These are phyloP conservation scores for Orbilia quercus DNA, from an alignment of 2,329 filamentous ascomycete species.

Conservation along the genomic window DNA sequence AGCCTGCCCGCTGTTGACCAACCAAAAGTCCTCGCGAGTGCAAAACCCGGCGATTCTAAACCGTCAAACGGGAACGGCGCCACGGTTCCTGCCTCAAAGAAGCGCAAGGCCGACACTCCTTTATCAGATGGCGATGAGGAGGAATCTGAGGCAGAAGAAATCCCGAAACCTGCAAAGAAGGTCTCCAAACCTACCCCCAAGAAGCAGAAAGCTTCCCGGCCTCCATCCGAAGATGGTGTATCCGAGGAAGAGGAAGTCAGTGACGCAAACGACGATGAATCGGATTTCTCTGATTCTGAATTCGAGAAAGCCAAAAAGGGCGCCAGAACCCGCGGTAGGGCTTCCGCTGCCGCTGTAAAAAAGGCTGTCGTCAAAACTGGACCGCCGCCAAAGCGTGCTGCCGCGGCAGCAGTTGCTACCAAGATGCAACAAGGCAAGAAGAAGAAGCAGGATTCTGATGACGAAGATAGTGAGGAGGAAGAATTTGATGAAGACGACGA, in stretches of 20 bases:
- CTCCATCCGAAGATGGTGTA: slow-evolving; percentile 37
- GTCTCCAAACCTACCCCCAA: slow-evolving; percentile 41
- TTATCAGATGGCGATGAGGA: slow-evolving; percentile 58
- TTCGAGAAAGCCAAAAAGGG: slow-evolving; percentile 30
- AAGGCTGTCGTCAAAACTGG: slow-evolving; percentile 39
- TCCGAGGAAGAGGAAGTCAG: slow-evolving; percentile 29
- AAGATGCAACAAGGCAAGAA: slow-evolving; percentile 32
- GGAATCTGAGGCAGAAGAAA: slow-evolving; percentile 35
- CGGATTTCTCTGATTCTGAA: slow-evolving; percentile 42
- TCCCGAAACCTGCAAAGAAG: slow-evolving; percentile 32
- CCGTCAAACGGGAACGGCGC: slow-evolving; percentile 29
- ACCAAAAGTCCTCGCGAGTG: slow-evolving; percentile 7
- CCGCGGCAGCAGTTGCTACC: slow-evolving; percentile 24
- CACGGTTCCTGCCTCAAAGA: slow-evolving; percentile 26
- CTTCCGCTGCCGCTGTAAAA: slow-evolving; percentile 30
- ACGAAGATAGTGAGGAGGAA: slow-evolving; percentile 24
- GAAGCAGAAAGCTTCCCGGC: slow-evolving; percentile 42
- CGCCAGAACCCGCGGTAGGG: slow-evolving; percentile 31
- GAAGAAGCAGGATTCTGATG: slow-evolving; percentile 23
- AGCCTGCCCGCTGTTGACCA: neutral
- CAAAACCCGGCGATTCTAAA: neutral
- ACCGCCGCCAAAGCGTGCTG: slow-evolving; percentile 42
- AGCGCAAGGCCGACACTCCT: slow-evolving; percentile 57
- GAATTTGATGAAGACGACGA: slow-evolving; percentile 20
- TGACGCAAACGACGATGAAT: slow-evolving; percentile 32